Evolutionary conservation across 306 rosid genomes (phyloP), one percentile per base, ranked within the genome.

Genomic region (Lathyrus tuberosus): DNA sequence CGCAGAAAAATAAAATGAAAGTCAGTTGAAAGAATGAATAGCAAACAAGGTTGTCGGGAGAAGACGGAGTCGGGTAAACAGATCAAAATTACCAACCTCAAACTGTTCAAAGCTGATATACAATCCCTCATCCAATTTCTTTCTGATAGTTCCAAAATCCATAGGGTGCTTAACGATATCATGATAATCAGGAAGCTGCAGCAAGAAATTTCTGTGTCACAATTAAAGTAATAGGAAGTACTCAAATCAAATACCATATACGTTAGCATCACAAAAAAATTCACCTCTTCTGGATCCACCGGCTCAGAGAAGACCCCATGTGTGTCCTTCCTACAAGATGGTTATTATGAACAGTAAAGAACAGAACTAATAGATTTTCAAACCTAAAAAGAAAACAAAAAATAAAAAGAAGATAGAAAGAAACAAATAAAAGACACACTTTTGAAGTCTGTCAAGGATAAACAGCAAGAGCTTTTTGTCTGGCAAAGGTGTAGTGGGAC

Each of bases 401-500:
- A 5, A 65, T 16, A 67, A 49, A 47, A 47, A 31, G 43, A 44
- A 69, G 5, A 65, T 33, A 26, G 46, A 35, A 64, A 71, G 69
- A 75, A 73, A 69, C 67, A 47, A 78, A 78, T 17, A 75, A 67
- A 74, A 68, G 69, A 72, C 96, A 58, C 62, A 93, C 98, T 93
- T 93, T 88, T 90, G 98, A 83, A 93, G 94, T 76, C 98, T 93
- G 80, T 93, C 97, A 76, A 93, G 97, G 84, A 93, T 86, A 90
- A 93, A 88, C 86, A 90, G 78, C 90, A 93, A 75, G 90, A 93
- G 91, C 98, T 93, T 93, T 90, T 90, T 93, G 94, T 93, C 96
- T 78, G 97, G 98, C 95, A 94, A 94, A 86, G 94, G 79, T 67
- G 92, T 87, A 76, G 97, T 90, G 98, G 98, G 98, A 78, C 98